These are phyloP conservation scores for Didymellaceae sp. DNA, from an alignment of 2,329 filamentous ascomycete species.

Conservation along the genomic window DNA sequence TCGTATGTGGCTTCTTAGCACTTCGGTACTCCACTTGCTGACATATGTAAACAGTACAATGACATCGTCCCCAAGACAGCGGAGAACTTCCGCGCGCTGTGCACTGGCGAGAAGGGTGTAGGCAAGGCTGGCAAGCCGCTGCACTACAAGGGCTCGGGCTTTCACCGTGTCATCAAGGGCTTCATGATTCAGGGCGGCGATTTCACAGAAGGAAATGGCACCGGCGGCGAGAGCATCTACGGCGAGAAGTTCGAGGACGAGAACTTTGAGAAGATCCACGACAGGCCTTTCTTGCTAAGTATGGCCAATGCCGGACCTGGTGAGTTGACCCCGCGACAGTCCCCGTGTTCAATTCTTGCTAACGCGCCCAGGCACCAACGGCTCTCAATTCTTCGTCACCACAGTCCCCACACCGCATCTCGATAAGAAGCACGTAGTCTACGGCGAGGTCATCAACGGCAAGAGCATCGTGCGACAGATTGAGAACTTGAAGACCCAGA, in stretches of 20 bases:
- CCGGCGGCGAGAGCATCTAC: constrained; percentile 96
- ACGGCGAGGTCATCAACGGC: constrained; percentile 90
- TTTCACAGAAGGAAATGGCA: constrained; percentile 93
- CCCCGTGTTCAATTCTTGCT: background rate
- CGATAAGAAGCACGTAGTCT: constrained; percentile 96
- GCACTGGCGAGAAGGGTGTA: constrained; percentile 90
- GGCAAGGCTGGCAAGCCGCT: constrained; percentile 84
- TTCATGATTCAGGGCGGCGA: constrained; percentile 99
- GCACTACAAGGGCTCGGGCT: constrained; percentile 88
- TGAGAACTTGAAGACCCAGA: constrained; percentile 79
- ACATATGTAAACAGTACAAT: constrained; percentile 39
- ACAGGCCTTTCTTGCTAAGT: constrained; percentile 88
- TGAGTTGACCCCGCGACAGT: constrained; percentile 53
- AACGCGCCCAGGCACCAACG: constrained; percentile 76
- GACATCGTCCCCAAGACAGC: constrained; percentile 86
- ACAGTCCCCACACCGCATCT: constrained; percentile 94
- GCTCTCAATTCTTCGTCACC: constrained; percentile 97
- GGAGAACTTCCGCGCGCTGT: constrained; percentile 94
- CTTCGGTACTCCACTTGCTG: background rate
- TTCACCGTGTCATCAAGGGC: constrained; percentile 97
- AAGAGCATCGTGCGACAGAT: constrained; percentile 90
- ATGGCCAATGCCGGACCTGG: constrained; percentile 98
- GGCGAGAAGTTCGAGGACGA: constrained; percentile 97
- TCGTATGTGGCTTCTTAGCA: constrained; percentile 59
- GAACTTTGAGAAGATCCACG: constrained; percentile 91